Evolutionary conservation across 2,329 filamentous ascomycete species (phyloP).

Genomic region (Teratosphaeria pseudoeucalypti): DNA sequence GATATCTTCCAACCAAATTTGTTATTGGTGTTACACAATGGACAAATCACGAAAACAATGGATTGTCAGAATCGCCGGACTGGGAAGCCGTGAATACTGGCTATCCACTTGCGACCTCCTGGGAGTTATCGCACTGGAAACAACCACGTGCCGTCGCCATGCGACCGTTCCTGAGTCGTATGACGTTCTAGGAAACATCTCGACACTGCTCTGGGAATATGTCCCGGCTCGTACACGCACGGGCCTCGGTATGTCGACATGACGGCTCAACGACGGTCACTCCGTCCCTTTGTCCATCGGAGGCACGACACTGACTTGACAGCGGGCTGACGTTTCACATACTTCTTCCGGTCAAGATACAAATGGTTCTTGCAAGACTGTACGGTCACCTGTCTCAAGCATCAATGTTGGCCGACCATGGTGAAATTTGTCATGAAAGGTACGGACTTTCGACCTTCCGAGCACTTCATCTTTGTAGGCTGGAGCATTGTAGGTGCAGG

Average conservation of each 20-base stretch:
- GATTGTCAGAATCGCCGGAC: not conserved
- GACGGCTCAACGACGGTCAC: not conserved
- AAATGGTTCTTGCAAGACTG: not conserved
- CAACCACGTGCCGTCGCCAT: not conserved
- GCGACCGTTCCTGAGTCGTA: not conserved
- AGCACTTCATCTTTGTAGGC: not conserved
- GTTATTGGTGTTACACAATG: not conserved
- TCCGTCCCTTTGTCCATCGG: not conserved
- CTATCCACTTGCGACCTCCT: not conserved
- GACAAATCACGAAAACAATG: not conserved
- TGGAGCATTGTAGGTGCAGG: not conserved
- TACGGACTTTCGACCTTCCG: not conserved
- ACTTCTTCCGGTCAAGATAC: not conserved
- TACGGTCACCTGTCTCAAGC: not conserved
- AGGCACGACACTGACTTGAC: not conserved
- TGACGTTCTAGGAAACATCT: not conserved
- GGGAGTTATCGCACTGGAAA: not conserved
- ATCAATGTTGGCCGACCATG: not conserved
- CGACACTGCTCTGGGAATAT: not conserved
- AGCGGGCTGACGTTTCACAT: not conserved
- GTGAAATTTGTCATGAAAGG: not conserved
- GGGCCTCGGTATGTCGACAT: not conserved
- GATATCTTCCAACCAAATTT: not conserved
- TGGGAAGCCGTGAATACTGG: not conserved
- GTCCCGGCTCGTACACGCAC: not conserved